Percentiles rank a stretch among this genome's conserved stretches.
These are phyloP conservation scores for Trichoderma guizhouense DNA, from an alignment of 2,329 filamentous ascomycete genomes.

Conservation along the genomic window DNA sequence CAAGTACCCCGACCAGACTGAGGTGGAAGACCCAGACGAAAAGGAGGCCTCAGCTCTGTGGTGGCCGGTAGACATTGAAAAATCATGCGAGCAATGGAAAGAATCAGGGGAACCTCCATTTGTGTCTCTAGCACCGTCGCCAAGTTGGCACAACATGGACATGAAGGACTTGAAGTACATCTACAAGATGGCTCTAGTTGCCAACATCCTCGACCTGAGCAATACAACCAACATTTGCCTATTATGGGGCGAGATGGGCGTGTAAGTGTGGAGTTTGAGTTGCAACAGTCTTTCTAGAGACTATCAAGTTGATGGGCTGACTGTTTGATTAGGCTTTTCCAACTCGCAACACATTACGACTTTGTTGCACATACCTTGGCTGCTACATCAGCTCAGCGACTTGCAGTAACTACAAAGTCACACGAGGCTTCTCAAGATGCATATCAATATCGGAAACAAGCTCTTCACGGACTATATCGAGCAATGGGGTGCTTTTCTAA, in stretches of 20 bases:
- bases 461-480: neutral
- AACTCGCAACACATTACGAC: slow-evolving; percentile 6
- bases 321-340: neutral
- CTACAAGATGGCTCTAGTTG: slow-evolving; percentile 9
- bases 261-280: neutral
- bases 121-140: neutral
- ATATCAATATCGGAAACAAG: neutral
- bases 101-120: neutral
- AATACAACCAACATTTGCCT: slow-evolving; percentile 3
- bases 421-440: neutral
- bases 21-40: neutral
- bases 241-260: slow-evolving; percentile 7
- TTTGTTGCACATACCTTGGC: slow-evolving; percentile 12
- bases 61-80: slow-evolving; percentile 10
- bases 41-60: neutral
- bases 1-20: neutral
- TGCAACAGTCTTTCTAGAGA: neutral
- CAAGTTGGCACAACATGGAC: slow-evolving; percentile 5
- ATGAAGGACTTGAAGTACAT: slow-evolving; percentile 10
- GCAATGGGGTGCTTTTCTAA: neutral
- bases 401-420: slow-evolving; percentile 8
- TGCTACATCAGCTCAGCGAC: neutral
- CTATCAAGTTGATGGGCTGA: neutral
- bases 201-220: slow-evolving; percentile 7
- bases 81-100: neutral